Percentiles rank a stretch among this genome's conserved stretches.
phyloP scores from a whole-genome alignment of 2,329 filamentous ascomycete species.

The Xylaria sp. region DNA sequence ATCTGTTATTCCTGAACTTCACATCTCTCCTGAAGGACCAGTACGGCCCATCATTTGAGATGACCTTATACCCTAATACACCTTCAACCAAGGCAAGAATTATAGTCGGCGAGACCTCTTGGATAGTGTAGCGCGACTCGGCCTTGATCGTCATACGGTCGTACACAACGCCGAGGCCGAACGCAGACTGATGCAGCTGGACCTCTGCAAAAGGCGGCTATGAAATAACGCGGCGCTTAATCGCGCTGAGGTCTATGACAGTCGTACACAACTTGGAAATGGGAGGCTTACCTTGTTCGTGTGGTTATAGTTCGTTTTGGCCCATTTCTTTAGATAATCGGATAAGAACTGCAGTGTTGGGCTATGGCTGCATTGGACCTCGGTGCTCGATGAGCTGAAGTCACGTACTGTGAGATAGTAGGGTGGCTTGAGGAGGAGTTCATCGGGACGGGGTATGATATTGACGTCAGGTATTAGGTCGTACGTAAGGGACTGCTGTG shows the following conservation, averaged over 20 bases:
- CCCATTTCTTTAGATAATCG: conserved; percentile 61
- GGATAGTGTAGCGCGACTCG: conserved; percentile 50
- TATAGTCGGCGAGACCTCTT: conserved; percentile 56
- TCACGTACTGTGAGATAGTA: conserved; percentile 59
- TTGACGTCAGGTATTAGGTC: conserved; percentile 56
- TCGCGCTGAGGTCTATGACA: background rate
- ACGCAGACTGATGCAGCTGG: conserved; percentile 57
- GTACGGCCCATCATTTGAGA: conserved; percentile 42
- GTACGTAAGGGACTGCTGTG: conserved; percentile 17
- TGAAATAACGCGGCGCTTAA: background rate
- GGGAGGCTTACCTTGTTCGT: conserved; percentile 36
- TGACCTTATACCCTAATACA: conserved; percentile 57
- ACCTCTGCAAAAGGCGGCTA: conserved; percentile 58
- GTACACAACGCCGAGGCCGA: conserved; percentile 57
- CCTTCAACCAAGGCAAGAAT: conserved; percentile 60
- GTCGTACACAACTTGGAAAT: background rate
- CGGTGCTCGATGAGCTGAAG: conserved; percentile 49
- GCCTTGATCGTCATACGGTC: conserved; percentile 57
- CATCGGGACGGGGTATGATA: conserved; percentile 58
- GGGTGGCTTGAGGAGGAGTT: conserved; percentile 59
- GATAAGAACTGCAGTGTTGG: conserved; percentile 58
- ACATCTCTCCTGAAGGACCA: conserved; percentile 50
- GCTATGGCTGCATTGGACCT: conserved; percentile 61
- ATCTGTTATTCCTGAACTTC: conserved; percentile 43
- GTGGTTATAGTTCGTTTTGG: conserved; percentile 56